A percentile compares a stretch with the other conserved stretches of the same genome.
Evolutionary conservation across 768 basidiomycete species (phyloP).

Genomic region (Tephrocybe sp.): DNA sequence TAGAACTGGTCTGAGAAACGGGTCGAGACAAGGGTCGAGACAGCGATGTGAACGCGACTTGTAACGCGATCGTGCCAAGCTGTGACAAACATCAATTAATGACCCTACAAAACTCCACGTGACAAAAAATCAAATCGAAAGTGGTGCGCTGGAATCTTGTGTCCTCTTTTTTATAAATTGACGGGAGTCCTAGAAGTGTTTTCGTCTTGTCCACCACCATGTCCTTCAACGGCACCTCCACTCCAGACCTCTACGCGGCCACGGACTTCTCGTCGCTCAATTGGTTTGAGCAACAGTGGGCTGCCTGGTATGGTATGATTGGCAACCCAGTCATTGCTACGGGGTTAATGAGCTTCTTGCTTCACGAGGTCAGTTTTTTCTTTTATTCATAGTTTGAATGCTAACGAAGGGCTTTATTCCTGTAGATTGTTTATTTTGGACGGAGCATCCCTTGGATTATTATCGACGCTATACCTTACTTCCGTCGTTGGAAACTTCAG

Average conservation of each 20-base stretch:
- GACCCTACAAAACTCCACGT: conserved; percentile 11
- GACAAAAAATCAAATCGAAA: conserved; percentile 10
- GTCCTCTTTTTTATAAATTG: conserved; percentile 9
- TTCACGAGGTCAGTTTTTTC: conserved; percentile 79
- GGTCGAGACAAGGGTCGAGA: neutral
- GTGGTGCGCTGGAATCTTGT: conserved; percentile 12
- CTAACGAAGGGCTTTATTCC: neutral
- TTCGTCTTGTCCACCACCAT: conserved; percentile 34
- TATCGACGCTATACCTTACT: conserved; percentile 92
- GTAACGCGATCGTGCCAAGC: conserved; percentile 2
- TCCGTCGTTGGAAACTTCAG: conserved; percentile 92
- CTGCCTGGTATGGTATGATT: conserved; percentile 79
- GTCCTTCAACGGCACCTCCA: conserved; percentile 40
- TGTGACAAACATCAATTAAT: neutral
- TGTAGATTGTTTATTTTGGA: conserved; percentile 93
- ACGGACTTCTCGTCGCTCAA: conserved; percentile 59
- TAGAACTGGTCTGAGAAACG: neutral
- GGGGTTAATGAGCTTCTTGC: conserved; percentile 84
- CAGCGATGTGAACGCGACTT: neutral
- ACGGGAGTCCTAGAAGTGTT: conserved; percentile 1
- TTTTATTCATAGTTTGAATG: neutral
- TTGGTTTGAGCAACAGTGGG: conserved; percentile 82
- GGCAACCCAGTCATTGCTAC: conserved; percentile 92
- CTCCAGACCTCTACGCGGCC: conserved; percentile 49
- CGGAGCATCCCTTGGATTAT: conserved; percentile 94